phyloP scores from a whole-genome alignment of 306 rosid species.

The Argentina anserina region DNA sequence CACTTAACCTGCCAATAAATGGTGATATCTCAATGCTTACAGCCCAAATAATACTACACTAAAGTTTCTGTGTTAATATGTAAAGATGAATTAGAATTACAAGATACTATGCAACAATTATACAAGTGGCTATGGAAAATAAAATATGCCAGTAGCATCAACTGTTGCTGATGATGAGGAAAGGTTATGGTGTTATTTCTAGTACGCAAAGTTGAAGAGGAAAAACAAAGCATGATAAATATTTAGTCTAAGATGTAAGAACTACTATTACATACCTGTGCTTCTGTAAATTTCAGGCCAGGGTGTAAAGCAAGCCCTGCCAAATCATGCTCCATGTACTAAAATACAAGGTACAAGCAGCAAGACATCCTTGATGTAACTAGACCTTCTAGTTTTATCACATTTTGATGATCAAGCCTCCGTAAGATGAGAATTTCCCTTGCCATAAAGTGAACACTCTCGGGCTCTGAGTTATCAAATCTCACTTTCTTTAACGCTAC shows the following conservation, averaged over 20 bases:
- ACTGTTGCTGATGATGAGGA: neutral
- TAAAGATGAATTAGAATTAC: neutral
- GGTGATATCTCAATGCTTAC: slow-evolving; percentile 17
- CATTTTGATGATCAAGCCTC: slow-evolving; percentile 88
- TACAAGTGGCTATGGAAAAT: neutral
- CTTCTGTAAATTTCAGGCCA: slow-evolving; percentile 82
- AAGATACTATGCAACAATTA: neutral
- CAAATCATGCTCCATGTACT: slow-evolving; percentile 96
- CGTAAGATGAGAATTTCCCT: slow-evolving; percentile 94
- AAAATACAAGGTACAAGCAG: slow-evolving; percentile 90
- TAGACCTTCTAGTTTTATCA: slow-evolving; percentile 81
- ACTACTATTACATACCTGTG: slow-evolving; percentile 53
- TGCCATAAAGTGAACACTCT: slow-evolving; percentile 95
- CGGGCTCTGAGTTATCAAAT: slow-evolving; percentile 92
- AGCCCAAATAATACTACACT: neutral
- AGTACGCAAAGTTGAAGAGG: neutral
- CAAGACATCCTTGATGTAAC: slow-evolving; percentile 98
- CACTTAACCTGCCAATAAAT: slow-evolving; percentile 73
- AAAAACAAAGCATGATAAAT: neutral
- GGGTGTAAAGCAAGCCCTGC: slow-evolving; percentile 95
- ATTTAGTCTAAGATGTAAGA: slow-evolving; percentile 7
- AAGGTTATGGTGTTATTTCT: neutral
- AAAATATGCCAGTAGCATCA: neutral
- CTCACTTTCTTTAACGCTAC: slow-evolving; percentile 94
- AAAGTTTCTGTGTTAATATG: neutral